Evolutionary conservation across 1,284 basidiomycete genomes (phyloP), one percentile per base, ranked within the genome.

Genomic region (Rhodotorula sp.): DNA sequence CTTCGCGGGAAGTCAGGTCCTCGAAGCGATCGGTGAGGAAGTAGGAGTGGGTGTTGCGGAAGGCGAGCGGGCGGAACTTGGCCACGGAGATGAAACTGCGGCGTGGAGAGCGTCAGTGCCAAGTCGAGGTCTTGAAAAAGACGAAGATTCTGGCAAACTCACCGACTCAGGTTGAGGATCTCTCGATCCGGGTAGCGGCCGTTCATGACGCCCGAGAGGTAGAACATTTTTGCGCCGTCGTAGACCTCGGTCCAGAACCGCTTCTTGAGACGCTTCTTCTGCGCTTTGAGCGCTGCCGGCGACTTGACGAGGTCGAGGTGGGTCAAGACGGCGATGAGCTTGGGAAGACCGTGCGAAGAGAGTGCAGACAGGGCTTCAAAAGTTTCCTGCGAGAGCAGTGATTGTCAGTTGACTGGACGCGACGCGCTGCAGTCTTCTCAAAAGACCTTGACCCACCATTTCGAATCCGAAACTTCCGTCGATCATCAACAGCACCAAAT

Each of bases 231-330:
- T 59, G 96, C 95, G 62, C 96, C 96, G 80, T 95, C 91, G 81
- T 98, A 98, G 24, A 99, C 97, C 81, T 99, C 96, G 0, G 95
- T 94, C 95, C 96, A 99, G 83, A 99, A 99, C n/a, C 96, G 91
- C 80, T 93, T 95, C 83, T 99, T 99, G 59, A 99, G 86, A 0
- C 89, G 83, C 80, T 97, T 98, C 84, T 99, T 99, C 64, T 93
- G 95, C 61, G 88, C 88, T 71, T 90, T 91, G 60, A 98, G 87
- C 2, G 89, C 90, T 1, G 90, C 86, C 12, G 90, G 86, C 80
- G 95, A 96, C 84, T 97, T 97, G 79, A 99, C 92, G 71, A 99
- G 88, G 82, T 99, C 96, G 58, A 99, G 87, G 80, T 99, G 96
- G 30, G 94, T 91, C 56, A 99, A 88, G 65, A 99, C 84, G 70